Evolutionary conservation across 176 grass and related monocot species (phyloP).

Genomic region (Lolium perenne): DNA sequence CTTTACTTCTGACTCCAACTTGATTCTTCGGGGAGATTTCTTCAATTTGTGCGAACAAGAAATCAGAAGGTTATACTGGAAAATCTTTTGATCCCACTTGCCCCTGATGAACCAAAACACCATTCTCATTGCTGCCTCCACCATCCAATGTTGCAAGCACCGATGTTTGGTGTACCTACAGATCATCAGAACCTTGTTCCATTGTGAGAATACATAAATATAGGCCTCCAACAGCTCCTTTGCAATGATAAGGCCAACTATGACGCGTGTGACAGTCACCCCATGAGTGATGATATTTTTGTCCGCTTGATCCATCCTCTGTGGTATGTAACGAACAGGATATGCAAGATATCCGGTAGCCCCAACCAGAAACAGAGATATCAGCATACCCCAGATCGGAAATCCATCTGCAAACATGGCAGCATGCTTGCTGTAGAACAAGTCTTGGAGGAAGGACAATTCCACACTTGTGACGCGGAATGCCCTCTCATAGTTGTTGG

Average conservation of each 20-base stretch:
- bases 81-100: neutral
- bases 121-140: neutral
- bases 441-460: slow-evolving; percentile 41
- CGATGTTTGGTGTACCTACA: neutral
- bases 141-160: rapidly evolving
- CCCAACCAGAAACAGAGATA: neutral
- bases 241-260: neutral
- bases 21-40: neutral
- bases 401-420: slow-evolving; percentile 8
- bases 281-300: neutral
- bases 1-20: neutral
- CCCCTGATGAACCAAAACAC: neutral
- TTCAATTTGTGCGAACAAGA: rapidly evolving
- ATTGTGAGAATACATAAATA: neutral
- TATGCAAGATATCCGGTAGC: neutral
- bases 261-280: neutral
- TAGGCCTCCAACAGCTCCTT: neutral
- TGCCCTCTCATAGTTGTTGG: neutral
- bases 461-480: neutral
- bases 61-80: slow-evolving; percentile 1
- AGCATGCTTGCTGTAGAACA: slow-evolving; percentile 25
- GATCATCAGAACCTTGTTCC: neutral
- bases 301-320: neutral
- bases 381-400: rapidly evolving
- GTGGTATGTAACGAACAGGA: neutral